Conservation (phyloP, 306 rosid species). For the Sicyos baderoa region DNA sequence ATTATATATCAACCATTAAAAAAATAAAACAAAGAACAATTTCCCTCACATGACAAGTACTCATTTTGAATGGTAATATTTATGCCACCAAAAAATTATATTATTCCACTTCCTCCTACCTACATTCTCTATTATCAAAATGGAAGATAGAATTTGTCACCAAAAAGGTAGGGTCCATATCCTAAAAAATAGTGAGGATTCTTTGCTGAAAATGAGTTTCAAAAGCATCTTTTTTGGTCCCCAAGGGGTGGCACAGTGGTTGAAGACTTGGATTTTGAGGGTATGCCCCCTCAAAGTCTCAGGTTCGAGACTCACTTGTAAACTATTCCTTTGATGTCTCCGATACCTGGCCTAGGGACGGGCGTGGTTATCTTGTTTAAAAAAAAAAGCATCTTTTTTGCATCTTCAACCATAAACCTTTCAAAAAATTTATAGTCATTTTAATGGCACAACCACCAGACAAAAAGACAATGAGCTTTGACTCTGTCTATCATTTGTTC, state of each 20-base stretch:
- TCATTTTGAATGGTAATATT: neutral
- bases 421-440: neutral
- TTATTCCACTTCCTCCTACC: neutral
- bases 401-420: slow-evolving; percentile 15
- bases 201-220: neutral
- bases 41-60: neutral
- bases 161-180: neutral
- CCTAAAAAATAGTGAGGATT: neutral
- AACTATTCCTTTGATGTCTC: no score
- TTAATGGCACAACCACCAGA: slow-evolving; percentile 17
- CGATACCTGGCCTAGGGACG: no score
- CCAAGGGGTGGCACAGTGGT: no score
- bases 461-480: slow-evolving; percentile 6
- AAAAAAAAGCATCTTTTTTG: no score
- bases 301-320: no score
- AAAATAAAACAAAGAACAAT: neutral
- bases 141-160: neutral
- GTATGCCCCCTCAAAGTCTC: no score
- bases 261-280: no score
- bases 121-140: slow-evolving; percentile 7
- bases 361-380: no score
- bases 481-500: neutral
- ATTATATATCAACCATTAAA: slow-evolving; percentile 7
- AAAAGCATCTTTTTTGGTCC: no score
- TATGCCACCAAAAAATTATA: neutral